Base-by-base conservation (phyloP, 2,329 filamentous ascomycete species). In the Chaetomiaceae sp. region DNA sequence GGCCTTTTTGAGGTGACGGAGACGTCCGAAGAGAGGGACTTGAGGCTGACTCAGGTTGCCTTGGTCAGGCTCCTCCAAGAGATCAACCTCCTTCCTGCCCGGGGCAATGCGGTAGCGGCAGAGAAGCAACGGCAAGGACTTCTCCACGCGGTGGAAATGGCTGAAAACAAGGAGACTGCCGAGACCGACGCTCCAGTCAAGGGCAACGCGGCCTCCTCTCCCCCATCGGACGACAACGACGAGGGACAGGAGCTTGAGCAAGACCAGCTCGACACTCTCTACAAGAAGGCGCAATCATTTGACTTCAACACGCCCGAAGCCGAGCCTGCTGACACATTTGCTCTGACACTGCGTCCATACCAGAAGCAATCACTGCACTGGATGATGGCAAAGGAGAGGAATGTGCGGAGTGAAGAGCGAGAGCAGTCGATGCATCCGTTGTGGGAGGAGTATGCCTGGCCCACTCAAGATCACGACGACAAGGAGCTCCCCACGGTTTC, bases 381-480 rank as follows among this genome's bases (percentile, higher is more conserved):
- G 93, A 96, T 98, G 89, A 74, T 97, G 53, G 77, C 83, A 4
- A 97, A 97, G 63, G 93, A 98, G 63, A 91, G 82, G 58, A 81
- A 94, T 53, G 76, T 86, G 51, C 83, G 81, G 55, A 76, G 79
- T 10, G 76, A 81, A 22, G 65, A 71, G 30, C 79, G 81, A 45
- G 82, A 90, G 58, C 72, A 73, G 4, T 96, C 89, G 0, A 95
- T 98, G 88, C 90, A 98, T 65, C 93, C 93, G 0, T 66, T 98
- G 0, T 98, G 93, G 93, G 93, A 98, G 66, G 88, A 97, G 62
- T 98, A 98, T 58, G 64, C 70, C 2, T 98, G 90, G 89, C 93
- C 93, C 0, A 71, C 72, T 0, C 89, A 90, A 61, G 93, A 98
- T 65, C 83, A 86, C 30, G 86, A 97, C 55, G 90, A 93, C 55